Base-by-base conservation (phyloP, 2,329 filamentous ascomycete species). In the Piedraia hortae region DNA sequence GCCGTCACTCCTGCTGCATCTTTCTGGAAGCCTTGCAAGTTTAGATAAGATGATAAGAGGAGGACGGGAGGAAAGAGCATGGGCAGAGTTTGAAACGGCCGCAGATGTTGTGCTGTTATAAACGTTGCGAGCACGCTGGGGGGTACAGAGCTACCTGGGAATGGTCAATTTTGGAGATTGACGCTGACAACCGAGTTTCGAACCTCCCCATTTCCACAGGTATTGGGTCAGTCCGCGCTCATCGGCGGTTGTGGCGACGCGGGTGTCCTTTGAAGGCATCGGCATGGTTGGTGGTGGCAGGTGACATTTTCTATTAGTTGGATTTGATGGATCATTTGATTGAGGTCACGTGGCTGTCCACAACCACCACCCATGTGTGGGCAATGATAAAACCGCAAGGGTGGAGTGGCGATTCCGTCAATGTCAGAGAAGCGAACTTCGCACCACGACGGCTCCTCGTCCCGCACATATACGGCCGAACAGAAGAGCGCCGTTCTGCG, bases 401-500 rank as follows among this genome's bases (percentile, higher is more conserved):
- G n/a, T n/a, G n/a, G n/a, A n/a, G n/a, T n/a, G n/a, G n/a, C n/a
- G n/a, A n/a, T n/a, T n/a, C n/a, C n/a, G n/a, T n/a, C n/a, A n/a
- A 29, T 29, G 27, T 25, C 28, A 11, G 23, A 28, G 13, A 22
- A 28, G 15, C 21, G 21, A 15, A 17, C 26, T 20, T 12, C 21
- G 6, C 71, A 78, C 47, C 68, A 74, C 43, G 71, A 78, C 43
- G 71, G 71, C 32, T 71, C 69, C 45, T 62, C 69, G 33, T 63
- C 63, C 27, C 66, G 74, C 35, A 60, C 72, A 41, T 90, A 66
- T 48, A 97, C 85, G 1, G 54, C 62, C 14, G 80, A 91, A 36
- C 85, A 97, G 43, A 85, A 88, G 45, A 68, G 73, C 2, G 82
- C 82, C 12, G 85, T 97, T 14, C 52, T 89, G 36, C 65, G 85